Evolutionary conservation across 2,329 filamentous ascomycete genomes (phyloP).

Genomic region (Epicoccum sorghinum): DNA sequence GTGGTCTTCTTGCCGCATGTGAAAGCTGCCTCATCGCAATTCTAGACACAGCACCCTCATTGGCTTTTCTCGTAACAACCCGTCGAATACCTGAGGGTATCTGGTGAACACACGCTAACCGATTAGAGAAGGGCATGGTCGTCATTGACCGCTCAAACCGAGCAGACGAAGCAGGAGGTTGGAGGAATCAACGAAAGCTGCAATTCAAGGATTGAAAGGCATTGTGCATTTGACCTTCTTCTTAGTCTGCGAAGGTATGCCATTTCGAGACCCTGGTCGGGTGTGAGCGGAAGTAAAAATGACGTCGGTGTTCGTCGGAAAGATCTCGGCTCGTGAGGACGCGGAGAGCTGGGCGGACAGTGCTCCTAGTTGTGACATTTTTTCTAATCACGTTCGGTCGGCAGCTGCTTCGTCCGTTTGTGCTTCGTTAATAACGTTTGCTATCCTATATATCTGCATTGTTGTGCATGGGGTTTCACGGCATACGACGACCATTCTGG

Average conservation of each 20-base stretch:
- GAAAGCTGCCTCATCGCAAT: constrained; percentile 1
- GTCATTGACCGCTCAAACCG: background rate
- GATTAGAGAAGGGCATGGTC: background rate
- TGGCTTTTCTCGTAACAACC: constrained; percentile 19
- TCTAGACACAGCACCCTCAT: background rate
- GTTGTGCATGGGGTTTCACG: too few species aligned
- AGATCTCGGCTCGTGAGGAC: background rate
- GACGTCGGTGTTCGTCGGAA: constrained; percentile 12
- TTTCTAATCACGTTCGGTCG: too few species aligned
- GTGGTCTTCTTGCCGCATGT: constrained; percentile 2
- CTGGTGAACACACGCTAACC: constrained; percentile 18
- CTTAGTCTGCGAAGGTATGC: background rate
- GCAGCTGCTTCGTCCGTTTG: too few species aligned
- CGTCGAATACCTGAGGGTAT: constrained; percentile 30
- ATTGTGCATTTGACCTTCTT: background rate
- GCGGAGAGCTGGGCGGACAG: too few species aligned
- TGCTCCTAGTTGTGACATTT: too few species aligned
- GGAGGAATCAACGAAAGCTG: background rate
- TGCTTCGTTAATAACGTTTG: too few species aligned
- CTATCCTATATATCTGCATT: too few species aligned
- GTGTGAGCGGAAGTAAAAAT: constrained; percentile 16
- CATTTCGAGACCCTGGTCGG: constrained; percentile 8
- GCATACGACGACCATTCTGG: too few species aligned
- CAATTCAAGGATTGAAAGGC: background rate
- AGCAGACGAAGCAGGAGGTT: background rate